A percentile compares a stretch with the other conserved stretches of the same genome.
phyloP scores from a whole-genome alignment of 78 protist species.

The Chrysochromulina tobinii region DNA sequence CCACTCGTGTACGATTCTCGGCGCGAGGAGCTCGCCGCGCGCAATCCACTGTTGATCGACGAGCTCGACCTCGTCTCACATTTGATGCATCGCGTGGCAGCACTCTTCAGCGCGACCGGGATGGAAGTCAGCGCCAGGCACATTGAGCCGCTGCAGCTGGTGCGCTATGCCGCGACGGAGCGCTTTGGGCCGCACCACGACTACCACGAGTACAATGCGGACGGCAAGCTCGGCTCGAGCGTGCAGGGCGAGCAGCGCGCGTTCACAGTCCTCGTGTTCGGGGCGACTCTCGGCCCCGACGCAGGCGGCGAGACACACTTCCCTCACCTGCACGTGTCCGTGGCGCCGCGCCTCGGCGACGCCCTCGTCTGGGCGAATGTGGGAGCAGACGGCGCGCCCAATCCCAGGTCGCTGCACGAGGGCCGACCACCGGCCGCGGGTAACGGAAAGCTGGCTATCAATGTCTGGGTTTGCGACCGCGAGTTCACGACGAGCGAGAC shows the following conservation, averaged over 20 bases:
- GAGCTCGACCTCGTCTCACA: background rate
- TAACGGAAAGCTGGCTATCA: background rate
- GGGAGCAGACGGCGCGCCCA: background rate
- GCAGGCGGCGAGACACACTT: slow-evolving; percentile 16
- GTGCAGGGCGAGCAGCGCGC: slow-evolving; percentile 30
- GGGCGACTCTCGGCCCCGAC: background rate
- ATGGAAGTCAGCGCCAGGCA: background rate
- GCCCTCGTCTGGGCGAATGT: background rate
- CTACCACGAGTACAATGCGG: background rate
- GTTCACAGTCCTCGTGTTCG: background rate
- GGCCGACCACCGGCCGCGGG: background rate
- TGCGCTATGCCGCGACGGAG: background rate
- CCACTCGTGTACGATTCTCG: background rate
- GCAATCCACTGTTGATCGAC: background rate
- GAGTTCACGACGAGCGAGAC: background rate
- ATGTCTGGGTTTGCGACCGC: background rate
- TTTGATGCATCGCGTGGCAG: background rate
- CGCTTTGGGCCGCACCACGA: slow-evolving; percentile 18
- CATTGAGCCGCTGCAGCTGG: slow-evolving; percentile 18
- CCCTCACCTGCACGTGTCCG: background rate
- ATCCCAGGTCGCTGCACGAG: background rate
- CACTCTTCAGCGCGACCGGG: background rate
- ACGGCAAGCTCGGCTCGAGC: background rate
- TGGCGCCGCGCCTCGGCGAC: background rate
- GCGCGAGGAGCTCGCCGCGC: background rate